phyloP scores from a whole-genome alignment of 148 eudicot species.

The Nyssa sinensis region DNA sequence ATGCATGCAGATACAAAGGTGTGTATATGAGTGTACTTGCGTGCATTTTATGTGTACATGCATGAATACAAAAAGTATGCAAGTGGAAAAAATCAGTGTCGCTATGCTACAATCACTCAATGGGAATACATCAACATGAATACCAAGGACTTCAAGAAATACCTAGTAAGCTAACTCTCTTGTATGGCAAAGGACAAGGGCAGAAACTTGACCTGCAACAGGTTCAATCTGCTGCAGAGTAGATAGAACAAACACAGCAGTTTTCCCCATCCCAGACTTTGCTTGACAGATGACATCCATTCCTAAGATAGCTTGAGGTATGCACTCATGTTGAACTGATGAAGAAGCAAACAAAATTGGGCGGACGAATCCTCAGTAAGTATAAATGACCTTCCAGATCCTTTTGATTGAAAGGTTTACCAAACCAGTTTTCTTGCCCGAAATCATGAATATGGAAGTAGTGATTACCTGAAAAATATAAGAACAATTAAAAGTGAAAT shows the following conservation, averaged over 20 bases:
- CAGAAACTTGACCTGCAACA: conserved; percentile 60
- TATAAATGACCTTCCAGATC: conserved; percentile 29
- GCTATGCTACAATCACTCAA: no score
- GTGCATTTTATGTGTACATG: no score
- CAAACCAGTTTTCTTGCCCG: conserved; percentile 34
- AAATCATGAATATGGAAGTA: conserved; percentile 26
- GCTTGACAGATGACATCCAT: conserved; percentile 72
- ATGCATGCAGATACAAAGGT: not conserved
- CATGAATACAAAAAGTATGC: no score
- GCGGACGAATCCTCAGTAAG: conserved; percentile 39
- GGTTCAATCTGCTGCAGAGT: conserved; percentile 63
- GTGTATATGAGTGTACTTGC: no score
- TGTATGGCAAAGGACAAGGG: conserved; percentile 63
- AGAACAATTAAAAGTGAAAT: not conserved
- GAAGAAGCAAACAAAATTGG: conserved; percentile 49
- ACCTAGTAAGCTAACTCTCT: conserved; percentile 63
- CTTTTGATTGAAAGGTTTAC: conserved; percentile 34
- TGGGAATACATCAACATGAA: not conserved
- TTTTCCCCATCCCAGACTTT: conserved; percentile 64
- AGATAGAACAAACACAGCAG: conserved; percentile 61
- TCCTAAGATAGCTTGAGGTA: conserved; percentile 62
- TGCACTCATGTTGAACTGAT: conserved; percentile 64
- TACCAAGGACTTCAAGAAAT: not conserved
- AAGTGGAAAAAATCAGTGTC: no score
- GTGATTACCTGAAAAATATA: conserved; percentile 37